phyloP scores from a whole-genome alignment of 495 filamentous ascomycete species.

The Xylaria intraflava region DNA sequence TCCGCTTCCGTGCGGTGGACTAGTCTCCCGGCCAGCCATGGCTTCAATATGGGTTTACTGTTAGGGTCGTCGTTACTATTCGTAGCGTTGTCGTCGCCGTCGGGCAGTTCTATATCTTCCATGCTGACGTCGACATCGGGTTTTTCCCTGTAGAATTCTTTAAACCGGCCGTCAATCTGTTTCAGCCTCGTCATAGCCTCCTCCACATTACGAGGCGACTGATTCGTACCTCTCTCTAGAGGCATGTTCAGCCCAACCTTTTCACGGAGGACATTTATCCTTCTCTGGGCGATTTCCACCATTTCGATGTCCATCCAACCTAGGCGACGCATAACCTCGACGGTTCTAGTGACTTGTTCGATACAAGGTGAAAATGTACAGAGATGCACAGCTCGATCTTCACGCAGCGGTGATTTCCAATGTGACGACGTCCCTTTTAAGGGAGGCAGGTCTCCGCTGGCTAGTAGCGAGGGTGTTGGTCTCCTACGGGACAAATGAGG shows the following conservation, averaged over 20 bases:
- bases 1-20: conserved; percentile 77
- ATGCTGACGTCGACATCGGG: conserved; percentile 22
- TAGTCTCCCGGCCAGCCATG: conserved; percentile 60
- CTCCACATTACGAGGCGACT: conserved; percentile 60
- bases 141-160: conserved; percentile 43
- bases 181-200: conserved; percentile 68
- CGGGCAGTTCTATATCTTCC: conserved; percentile 9
- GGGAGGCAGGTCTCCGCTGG: conserved; percentile 7
- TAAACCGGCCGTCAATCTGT: conserved; percentile 61
- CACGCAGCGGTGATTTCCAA: conserved; percentile 64
- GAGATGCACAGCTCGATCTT: conserved; percentile 57
- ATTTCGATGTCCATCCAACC: conserved; percentile 91
- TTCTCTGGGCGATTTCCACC: conserved; percentile 73
- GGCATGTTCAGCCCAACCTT: conserved; percentile 53
- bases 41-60: conserved; percentile 26
- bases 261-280: conserved; percentile 76
- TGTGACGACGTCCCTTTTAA: conserved; percentile 8
- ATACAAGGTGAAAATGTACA: conserved; percentile 97
- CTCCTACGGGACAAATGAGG: conserved; percentile 67
- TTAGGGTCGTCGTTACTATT: conserved; percentile 8
- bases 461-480: conserved; percentile 22
- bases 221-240: conserved; percentile 35
- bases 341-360: conserved; percentile 83
- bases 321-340: conserved; percentile 65
- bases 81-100: conserved; percentile 17